phyloP scores from a whole-genome alignment of 2,329 filamentous ascomycete genomes.

The Diaporthe sp. region DNA sequence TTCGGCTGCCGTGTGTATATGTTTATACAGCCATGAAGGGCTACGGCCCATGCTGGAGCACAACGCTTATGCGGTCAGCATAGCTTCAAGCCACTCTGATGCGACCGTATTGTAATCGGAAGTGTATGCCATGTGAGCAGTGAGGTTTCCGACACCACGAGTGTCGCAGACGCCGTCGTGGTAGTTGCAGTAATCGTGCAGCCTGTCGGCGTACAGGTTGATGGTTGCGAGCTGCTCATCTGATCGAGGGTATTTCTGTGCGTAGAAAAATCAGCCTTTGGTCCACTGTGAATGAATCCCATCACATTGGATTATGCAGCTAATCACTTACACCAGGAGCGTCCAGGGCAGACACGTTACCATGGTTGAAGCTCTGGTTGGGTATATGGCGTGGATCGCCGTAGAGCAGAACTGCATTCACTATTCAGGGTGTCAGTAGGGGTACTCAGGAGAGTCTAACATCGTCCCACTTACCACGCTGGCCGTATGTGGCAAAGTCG shows the following conservation, averaged over 20 bases:
- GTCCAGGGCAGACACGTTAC: slow-evolving; percentile 2
- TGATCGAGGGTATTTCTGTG: slow-evolving; percentile 27
- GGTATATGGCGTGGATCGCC: slow-evolving; percentile 32
- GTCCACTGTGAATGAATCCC: not conserved
- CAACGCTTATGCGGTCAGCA: not conserved
- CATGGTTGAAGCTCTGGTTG: slow-evolving; percentile 15
- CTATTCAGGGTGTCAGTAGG: not conserved
- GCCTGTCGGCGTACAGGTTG: not conserved
- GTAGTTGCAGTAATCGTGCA: slow-evolving; percentile 31
- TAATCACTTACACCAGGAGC: slow-evolving; percentile 23
- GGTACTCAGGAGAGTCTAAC: rapidly evolving
- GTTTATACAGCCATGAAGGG: not conserved
- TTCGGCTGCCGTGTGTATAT: not conserved
- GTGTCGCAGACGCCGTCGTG: slow-evolving; percentile 19
- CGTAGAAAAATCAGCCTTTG: not conserved
- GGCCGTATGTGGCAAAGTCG: not conserved
- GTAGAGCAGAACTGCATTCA: slow-evolving; percentile 23
- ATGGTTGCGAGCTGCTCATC: not conserved
- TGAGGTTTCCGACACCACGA: not conserved
- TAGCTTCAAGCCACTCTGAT: slow-evolving; percentile 2
- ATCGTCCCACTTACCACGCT: not conserved
- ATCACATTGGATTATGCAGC: no score
- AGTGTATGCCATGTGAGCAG: slow-evolving; percentile 13
- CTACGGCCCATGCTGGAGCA: not conserved
- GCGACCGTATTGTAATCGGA: not conserved